These are phyloP conservation scores for Aspergillus transmontanensis DNA, from an alignment of 2,329 filamentous ascomycete species.

Conservation along the genomic window DNA sequence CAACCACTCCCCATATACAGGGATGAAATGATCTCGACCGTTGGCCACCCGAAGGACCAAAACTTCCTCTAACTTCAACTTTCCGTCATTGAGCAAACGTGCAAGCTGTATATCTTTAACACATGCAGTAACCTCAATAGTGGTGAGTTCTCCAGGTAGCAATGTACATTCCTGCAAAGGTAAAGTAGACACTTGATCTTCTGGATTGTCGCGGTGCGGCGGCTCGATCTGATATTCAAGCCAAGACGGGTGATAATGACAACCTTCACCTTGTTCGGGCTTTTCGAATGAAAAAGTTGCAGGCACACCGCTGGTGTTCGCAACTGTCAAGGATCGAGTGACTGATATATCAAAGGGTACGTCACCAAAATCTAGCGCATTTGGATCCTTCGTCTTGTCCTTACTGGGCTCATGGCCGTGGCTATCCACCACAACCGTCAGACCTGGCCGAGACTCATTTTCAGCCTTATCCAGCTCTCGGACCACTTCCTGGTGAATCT, in stretches of 20 bases:
- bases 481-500: slow-evolving; percentile 82
- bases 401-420: slow-evolving; percentile 41
- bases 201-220: slow-evolving; percentile 43
- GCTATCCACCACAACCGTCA: slow-evolving; percentile 79
- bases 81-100: slow-evolving; percentile 70
- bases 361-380: slow-evolving; percentile 75
- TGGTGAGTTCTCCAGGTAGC: slow-evolving; percentile 80
- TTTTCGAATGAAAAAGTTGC: slow-evolving; percentile 81
- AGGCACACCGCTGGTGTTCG: slow-evolving; percentile 83
- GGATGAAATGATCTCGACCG: slow-evolving; percentile 90
- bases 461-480: slow-evolving; percentile 86
- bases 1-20: slow-evolving; percentile 75
- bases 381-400: slow-evolving; percentile 44
- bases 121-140: slow-evolving; percentile 67
- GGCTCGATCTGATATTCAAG: slow-evolving; percentile 67
- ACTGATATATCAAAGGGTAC: slow-evolving; percentile 70
- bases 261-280: slow-evolving; percentile 53
- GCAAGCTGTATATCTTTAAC: slow-evolving; percentile 67
- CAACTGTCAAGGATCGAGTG: slow-evolving; percentile 73
- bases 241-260: slow-evolving; percentile 62
- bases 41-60: slow-evolving; percentile 80
- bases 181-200: slow-evolving; percentile 28
- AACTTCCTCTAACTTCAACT: slow-evolving; percentile 74
- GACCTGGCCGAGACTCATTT: slow-evolving; percentile 81
- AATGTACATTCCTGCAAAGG: slow-evolving; percentile 62